Evolutionary conservation across 108 stramenopile species (phyloP), one percentile per base, ranked within the genome.

Genomic region (Fistulifera pelliculosa): DNA sequence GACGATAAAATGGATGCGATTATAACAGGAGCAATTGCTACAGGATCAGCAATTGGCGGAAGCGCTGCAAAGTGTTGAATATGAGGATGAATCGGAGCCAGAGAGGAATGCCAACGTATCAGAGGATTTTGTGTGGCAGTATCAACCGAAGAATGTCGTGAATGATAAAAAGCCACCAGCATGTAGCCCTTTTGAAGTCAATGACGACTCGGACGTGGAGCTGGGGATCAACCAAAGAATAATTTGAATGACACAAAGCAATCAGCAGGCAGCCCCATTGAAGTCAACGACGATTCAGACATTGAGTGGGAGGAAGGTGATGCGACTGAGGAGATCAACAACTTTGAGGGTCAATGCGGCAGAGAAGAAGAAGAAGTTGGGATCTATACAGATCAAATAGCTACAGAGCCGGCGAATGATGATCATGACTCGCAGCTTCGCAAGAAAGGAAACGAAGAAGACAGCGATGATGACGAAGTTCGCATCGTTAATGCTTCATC

Each of bases 191-290:
- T 2, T 15, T 16, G 50, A 61, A 38, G 56, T 56, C 35, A 54
- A 56, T 12, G 54, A 60, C 5, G 69, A 73, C n/a, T 72, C 69
- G 27, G 69, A 71, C 35, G 56, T 79, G 49, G 73, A 71, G 39
- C 76, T 77, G 77, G 77, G 79, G 62, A 56, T 13, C 28, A 26
- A 59, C 3, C 47, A 21, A 28, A 28, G 16, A 44, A 57, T 42
- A 42, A 57, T 44, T 27, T 41, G 24, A 42, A 43, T 10, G 14
- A 23, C 8, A 35, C 8, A 35, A 35, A 35, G 31, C 31, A 35
- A 8, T 8, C 31, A 35, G 31, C 8, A 35, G 8, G 31, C 8
- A 8, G 8, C 8, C 31, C 31, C 6, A 35, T 35, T 8, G 31
- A 24, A 21, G 27, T 10, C 6, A 59, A 28, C 16, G 38, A 60